Evolutionary conservation across 257 asterid genomes (phyloP).

Genomic region (Solanum medicagineum): DNA sequence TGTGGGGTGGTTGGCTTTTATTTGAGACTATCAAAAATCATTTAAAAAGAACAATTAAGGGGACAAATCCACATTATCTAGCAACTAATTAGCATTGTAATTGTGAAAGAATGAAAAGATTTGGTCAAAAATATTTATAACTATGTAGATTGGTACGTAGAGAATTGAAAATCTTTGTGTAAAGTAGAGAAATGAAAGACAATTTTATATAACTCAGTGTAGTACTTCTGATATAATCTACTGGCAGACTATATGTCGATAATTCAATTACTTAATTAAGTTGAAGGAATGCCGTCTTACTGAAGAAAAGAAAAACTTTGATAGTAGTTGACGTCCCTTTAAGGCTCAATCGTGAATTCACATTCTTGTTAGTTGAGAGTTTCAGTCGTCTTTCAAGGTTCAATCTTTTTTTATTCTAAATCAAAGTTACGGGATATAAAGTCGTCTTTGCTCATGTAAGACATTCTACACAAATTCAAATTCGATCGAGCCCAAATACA

Average conservation of each 20-base stretch:
- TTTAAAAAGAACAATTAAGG: background rate
- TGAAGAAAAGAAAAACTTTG: background rate
- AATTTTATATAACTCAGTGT: background rate
- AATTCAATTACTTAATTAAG: background rate
- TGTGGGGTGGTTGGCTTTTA: conserved; percentile 1
- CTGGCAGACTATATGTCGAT: background rate
- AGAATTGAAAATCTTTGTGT: no score
- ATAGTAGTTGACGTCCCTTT: background rate
- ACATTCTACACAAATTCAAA: no score
- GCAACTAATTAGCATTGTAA: background rate
- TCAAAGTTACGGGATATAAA: no score
- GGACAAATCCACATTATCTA: background rate
- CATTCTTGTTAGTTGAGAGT: background rate
- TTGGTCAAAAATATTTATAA: no score
- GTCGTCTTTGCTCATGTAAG: no score
- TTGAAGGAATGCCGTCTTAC: background rate
- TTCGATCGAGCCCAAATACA: no score
- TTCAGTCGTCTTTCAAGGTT: background rate
- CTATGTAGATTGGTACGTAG: no score
- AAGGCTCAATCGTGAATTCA: background rate
- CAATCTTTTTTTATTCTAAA: no score
- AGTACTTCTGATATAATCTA: background rate
- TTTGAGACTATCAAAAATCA: conserved; percentile 10
- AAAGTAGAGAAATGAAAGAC: background rate
- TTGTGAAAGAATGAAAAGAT: no score